Conservation (phyloP, 768 basidiomycete genomes). For the Phaeotremella fagi region DNA sequence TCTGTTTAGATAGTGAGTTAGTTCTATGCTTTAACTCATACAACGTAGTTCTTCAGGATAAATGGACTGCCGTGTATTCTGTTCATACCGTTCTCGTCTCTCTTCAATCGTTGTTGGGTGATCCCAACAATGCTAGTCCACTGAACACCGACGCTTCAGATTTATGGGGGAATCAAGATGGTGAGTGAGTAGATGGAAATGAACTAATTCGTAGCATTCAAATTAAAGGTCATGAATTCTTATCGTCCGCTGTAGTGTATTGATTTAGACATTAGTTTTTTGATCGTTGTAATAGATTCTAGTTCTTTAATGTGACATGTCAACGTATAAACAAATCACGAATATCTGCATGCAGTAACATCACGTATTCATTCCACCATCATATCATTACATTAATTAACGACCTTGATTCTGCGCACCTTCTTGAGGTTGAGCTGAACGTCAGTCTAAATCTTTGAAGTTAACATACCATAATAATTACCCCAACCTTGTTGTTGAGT, state of each 20-base stretch:
- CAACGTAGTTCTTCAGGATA: constrained; percentile 69
- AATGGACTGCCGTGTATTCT: constrained; percentile 90
- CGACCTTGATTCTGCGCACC: neutral
- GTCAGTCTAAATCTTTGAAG: neutral
- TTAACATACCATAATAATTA: neutral
- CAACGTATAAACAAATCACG: too few relatives aligned
- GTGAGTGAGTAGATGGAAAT: too few relatives aligned
- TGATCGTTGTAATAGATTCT: neutral
- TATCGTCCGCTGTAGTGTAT: neutral
- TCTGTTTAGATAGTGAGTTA: constrained; percentile 21
- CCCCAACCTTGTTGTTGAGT: neutral
- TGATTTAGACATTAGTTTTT: neutral
- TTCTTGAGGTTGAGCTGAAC: neutral
- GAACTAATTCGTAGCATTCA: neutral
- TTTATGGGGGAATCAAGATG: constrained; percentile 69
- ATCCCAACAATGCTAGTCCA: constrained; percentile 90
- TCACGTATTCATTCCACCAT: too few relatives aligned
- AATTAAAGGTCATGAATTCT: neutral
- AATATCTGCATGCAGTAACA: too few relatives aligned
- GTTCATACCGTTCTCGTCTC: constrained; percentile 85
- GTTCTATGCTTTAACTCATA: constrained; percentile 46
- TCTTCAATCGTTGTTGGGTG: constrained; percentile 79
- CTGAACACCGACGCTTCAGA: constrained; percentile 79
- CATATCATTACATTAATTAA: too few relatives aligned
- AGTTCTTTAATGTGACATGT: too few relatives aligned